phyloP scores from a whole-genome alignment of 116 monocot genomes.

The Phalaenopsis hybrid region DNA sequence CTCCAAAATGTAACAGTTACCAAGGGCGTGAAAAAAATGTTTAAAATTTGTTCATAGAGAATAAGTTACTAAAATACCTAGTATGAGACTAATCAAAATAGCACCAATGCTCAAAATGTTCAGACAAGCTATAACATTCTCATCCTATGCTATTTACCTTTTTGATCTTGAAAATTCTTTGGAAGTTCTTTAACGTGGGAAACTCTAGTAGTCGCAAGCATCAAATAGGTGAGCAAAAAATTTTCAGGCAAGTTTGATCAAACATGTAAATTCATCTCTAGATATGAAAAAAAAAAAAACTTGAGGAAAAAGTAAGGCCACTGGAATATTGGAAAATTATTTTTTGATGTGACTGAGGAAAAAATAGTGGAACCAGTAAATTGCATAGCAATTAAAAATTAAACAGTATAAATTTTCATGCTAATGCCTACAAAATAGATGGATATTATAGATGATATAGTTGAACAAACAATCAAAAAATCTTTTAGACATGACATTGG shows the following conservation, averaged over 20 bases:
- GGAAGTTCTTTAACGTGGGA: neutral
- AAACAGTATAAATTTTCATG: neutral
- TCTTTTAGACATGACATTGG: neutral
- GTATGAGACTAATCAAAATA: neutral
- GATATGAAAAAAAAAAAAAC: neutral
- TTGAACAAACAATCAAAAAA: neutral
- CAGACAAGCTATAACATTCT: neutral
- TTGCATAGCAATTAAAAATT: neutral
- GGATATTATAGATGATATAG: neutral
- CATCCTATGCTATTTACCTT: neutral
- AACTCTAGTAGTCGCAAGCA: neutral
- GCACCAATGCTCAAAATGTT: neutral
- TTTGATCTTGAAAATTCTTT: neutral
- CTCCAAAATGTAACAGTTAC: neutral
- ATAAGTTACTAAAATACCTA: neutral
- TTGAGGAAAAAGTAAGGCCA: neutral
- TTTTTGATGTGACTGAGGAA: neutral
- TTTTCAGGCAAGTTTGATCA: neutral
- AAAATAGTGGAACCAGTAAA: neutral
- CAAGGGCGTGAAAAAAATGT: neutral
- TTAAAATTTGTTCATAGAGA: neutral
- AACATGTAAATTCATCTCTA: neutral
- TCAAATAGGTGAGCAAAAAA: neutral
- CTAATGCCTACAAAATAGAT: neutral
- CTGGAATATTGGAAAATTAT: neutral